A percentile compares a stretch with the other conserved stretches of the same genome.
Evolutionary conservation across 805 yeast genomes (phyloP).

Genomic region (Zygosaccharomyces lentus): DNA sequence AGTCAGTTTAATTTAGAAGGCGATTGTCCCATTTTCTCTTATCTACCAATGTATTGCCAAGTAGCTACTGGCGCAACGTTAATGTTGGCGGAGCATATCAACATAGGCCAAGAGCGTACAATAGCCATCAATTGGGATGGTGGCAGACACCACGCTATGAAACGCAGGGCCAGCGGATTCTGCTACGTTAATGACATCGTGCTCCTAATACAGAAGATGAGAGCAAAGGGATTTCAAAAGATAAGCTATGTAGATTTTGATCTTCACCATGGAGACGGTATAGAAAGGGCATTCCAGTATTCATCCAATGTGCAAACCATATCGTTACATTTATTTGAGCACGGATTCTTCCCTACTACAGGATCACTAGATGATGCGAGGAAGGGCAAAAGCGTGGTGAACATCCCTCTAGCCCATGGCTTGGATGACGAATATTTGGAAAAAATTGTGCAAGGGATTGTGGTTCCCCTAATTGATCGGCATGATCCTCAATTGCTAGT

Average conservation of each 20-base stretch:
- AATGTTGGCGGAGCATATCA: slow-evolving; percentile 41
- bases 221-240: slow-evolving; percentile 41
- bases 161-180: slow-evolving; percentile 57
- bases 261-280: slow-evolving; percentile 80
- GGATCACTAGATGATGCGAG: slow-evolving; percentile 44
- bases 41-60: slow-evolving; percentile 46
- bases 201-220: slow-evolving; percentile 47
- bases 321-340: slow-evolving; percentile 59
- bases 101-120: slow-evolving; percentile 21
- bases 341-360: slow-evolving; percentile 73
- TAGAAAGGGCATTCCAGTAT: slow-evolving; percentile 56
- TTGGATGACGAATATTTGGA: slow-evolving; percentile 44
- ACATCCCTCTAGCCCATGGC: slow-evolving; percentile 58
- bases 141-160: slow-evolving; percentile 67
- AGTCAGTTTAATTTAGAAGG: slow-evolving; percentile 46
- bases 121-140: slow-evolving; percentile 72
- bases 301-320: slow-evolving; percentile 55
- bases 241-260: slow-evolving; percentile 67
- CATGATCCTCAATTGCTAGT: slow-evolving; percentile 52
- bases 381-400: slow-evolving; percentile 40
- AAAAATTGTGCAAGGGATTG: slow-evolving; percentile 38
- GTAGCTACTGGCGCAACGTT: slow-evolving; percentile 56
- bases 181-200: slow-evolving; percentile 72
- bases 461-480: slow-evolving; percentile 40
- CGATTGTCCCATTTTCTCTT: slow-evolving; percentile 64